A percentile compares a stretch with the other conserved stretches of the same genome.
Evolutionary conservation across 129 eudicot species (phyloP).

Genomic region (Centrapalus pauciflorus): DNA sequence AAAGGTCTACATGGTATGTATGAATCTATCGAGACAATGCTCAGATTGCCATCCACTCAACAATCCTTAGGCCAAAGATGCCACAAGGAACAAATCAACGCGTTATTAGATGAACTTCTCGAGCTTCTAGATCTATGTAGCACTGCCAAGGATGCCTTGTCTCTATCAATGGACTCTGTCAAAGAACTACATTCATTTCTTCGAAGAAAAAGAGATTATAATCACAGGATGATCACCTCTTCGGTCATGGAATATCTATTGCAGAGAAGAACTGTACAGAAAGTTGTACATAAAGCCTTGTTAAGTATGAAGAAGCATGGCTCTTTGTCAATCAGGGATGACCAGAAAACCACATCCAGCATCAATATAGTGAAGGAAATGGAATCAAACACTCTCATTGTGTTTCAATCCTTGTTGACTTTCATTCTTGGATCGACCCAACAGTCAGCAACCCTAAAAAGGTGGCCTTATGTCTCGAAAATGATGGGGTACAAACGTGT

Average conservation of each 20-base stretch:
- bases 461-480: slow-evolving; percentile 20
- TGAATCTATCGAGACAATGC: slow-evolving; percentile 2
- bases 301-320: not conserved
- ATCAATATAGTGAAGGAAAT: slow-evolving; percentile 12
- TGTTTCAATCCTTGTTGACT: slow-evolving; percentile 33
- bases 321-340: not conserved
- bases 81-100: slow-evolving; percentile 1
- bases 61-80: not conserved
- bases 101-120: slow-evolving; percentile 13
- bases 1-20: not conserved
- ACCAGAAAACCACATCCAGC: not conserved
- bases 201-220: slow-evolving; percentile 16
- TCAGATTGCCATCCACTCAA: not conserved
- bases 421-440: slow-evolving; percentile 10
- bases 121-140: slow-evolving; percentile 16
- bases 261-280: not conserved
- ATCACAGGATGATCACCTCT: not conserved
- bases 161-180: not conserved
- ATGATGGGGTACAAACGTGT: slow-evolving; percentile 5
- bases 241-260: slow-evolving; percentile 2
- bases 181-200: slow-evolving; percentile 12
- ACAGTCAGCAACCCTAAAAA: slow-evolving; percentile 2
- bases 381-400: slow-evolving; percentile 1
- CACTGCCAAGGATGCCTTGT: slow-evolving; percentile 14
- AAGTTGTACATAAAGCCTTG: not conserved